phyloP scores from a whole-genome alignment of 1,284 basidiomycete genomes.

The Rhodotorula glutinis region DNA sequence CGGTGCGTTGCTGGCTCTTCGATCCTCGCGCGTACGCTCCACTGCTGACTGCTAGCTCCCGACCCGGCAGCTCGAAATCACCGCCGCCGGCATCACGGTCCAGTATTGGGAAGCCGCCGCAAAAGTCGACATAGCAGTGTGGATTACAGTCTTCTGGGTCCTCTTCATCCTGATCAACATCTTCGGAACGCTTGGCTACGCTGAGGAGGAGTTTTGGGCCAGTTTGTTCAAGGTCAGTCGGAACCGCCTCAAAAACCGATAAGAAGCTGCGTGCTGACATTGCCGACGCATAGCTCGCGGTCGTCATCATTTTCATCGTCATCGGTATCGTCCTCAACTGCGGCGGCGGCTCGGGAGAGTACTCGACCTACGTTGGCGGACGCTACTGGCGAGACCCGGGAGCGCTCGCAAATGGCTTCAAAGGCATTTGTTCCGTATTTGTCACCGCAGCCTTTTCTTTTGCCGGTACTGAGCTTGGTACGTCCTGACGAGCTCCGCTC shows the following conservation, averaged over 20 bases:
- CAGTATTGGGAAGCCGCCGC: conserved; percentile 36
- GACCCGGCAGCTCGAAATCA: conserved; percentile 49
- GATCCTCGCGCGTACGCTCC: no score
- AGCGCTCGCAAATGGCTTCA: conserved; percentile 52
- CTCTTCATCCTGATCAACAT: conserved; percentile 39
- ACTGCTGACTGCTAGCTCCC: no score
- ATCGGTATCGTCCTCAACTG: conserved; percentile 40
- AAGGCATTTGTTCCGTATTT: conserved; percentile 53
- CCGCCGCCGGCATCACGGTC: conserved; percentile 37
- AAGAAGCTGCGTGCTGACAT: no score
- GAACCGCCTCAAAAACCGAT: no score
- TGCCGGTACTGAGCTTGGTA: conserved; percentile 51
- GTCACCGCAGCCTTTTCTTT: conserved; percentile 53
- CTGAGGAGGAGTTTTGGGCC: conserved; percentile 47
- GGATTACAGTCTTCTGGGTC: conserved; percentile 46
- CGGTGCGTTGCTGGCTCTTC: neutral
- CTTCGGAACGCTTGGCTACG: conserved; percentile 40
- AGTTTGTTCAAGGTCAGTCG: conserved; percentile 46
- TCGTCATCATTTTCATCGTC: conserved; percentile 50
- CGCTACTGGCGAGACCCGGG: conserved; percentile 48
- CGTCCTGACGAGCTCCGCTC: no score
- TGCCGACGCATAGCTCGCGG: conserved; percentile 37
- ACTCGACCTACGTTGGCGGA: conserved; percentile 34
- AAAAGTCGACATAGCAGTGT: conserved; percentile 30
- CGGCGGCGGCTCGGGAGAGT: conserved; percentile 30